Evolutionary conservation across 257 asterid species (phyloP), one percentile per base, ranked within the genome.

Genomic region (Solanum sitiens): DNA sequence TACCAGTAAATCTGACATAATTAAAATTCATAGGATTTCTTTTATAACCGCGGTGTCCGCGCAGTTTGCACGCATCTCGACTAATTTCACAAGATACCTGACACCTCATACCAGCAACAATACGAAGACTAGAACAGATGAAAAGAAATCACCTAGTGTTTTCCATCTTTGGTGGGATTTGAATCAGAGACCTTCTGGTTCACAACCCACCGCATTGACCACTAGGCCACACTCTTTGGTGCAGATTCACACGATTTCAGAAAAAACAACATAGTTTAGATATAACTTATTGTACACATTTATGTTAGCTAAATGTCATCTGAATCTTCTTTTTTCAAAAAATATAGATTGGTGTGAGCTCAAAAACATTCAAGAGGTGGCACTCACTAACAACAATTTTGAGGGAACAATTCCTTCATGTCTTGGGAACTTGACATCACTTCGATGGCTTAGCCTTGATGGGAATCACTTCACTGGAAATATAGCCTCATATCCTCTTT

Each of bases 341-440:
- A 59, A 33, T 37, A 74, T 11, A 85, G 87, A 80, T 14, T 85
- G 80, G 88, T 86, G 76, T 74, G 84, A 86, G 32, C 63, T 86
- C 21, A 74, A 53, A 71, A 73, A 72, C 40, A 67, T 37, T 20
- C 72, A 86, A 39, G 76, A 74, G 59, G 23, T 56, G 65, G 21
- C 33, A 6, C 8, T 86, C 44, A 21, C 14, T 30, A 5, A 4
- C 1, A 74, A 73, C 18, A 23, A 56, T 18, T 33, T 72, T 35
- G 63, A 75, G 21, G 85, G 76, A 33, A 59, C 44, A 40, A 61
- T 86, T 74, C 85, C 85, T 50, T 59, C 85, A 23, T 75, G 65
- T 50, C 40, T 86, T 21, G 83, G 71, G 39, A 86, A 73, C 74
- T 72, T 86, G 84, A 86, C 88, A 47, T 73, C 88, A 35, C 88